Conservation (phyloP, 176 grass and related monocot genomes). For the Aegilops umbellulata region DNA sequence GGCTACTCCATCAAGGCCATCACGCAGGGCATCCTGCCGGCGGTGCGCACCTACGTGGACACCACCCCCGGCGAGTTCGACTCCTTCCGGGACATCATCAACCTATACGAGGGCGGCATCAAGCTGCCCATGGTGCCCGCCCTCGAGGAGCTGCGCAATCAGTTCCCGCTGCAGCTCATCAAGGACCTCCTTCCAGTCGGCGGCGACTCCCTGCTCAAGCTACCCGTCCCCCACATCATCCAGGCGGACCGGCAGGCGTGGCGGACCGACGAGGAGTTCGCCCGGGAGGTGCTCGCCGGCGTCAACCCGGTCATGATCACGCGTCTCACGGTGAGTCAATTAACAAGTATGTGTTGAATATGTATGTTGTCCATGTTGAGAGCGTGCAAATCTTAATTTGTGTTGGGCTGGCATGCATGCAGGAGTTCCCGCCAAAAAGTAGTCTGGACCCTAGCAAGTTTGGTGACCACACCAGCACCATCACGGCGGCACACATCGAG, state of each 20-base stretch:
- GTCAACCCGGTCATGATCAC: conserved; percentile 73
- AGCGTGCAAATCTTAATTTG: not conserved
- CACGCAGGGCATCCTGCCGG: conserved; percentile 34
- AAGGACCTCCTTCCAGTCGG: conserved; percentile 57
- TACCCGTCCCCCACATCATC: conserved; percentile 55
- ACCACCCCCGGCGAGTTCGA: conserved; percentile 51
- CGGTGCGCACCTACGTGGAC: conserved; percentile 40
- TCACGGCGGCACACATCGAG: conserved; percentile 65
- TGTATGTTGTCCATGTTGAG: not conserved
- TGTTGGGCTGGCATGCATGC: conserved; percentile 7
- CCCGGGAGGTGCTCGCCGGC: conserved; percentile 86
- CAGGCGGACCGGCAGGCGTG: conserved; percentile 52
- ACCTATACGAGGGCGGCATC: conserved; percentile 58
- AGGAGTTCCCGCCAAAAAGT: conserved; percentile 80
- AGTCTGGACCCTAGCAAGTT: conserved; percentile 68
- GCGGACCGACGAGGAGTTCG: conserved; percentile 87
- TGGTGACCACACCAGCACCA: conserved; percentile 77
- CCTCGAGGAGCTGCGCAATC: conserved; percentile 43
- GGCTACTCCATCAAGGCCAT: conserved; percentile 57
- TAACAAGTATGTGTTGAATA: too few species aligned
- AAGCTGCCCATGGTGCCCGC: conserved; percentile 36
- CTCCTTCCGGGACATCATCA: conserved; percentile 55
- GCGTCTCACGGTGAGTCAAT: conserved; percentile 49
- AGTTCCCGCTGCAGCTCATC: conserved; percentile 51
- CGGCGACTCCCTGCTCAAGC: conserved; percentile 46